Evolutionary conservation across 768 basidiomycete genomes (phyloP), one percentile per base, ranked within the genome.

Genomic region (Baorangia bicolor): DNA sequence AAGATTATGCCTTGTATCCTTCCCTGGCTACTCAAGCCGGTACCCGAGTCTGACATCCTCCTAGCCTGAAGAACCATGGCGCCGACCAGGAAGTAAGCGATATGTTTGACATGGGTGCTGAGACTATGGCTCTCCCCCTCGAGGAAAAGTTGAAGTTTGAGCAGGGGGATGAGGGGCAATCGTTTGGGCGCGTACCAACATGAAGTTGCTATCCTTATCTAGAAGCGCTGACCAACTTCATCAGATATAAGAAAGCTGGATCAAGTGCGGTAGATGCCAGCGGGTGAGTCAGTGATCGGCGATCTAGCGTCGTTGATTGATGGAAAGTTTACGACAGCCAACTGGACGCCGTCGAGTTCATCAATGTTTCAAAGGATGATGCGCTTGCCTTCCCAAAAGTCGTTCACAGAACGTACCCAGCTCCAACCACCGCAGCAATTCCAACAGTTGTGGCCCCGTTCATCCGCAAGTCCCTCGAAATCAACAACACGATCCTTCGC

Each of bases 281-380:
- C 12, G 87, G 87, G 38, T 76, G 37, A 63, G 60, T 55, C 27
- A 3, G 18, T 37, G 8, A 10, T 41, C 14, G 28, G 21, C 5
- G 20, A 38, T 47, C 31, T 23, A 10, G 21, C 30, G n/a, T 11
- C 13, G 7, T 44, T 20, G n/a, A 12, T 40, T 38, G 25, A 57
- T 11, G 9, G 23, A 51, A 7, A 2, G 14, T 30, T 20, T 9
- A 16, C 18, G 13, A 42, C 14, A 66, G 62, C 2, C 45, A 28
- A 6, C 54, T 77, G 44, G 87, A 88, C 63, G 77, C 76, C 0
- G 75, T 78, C 4, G 85, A 88, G 63, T 87, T 86, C 67, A 74
- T 88, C 55, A 87, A 87, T 61, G 68, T 88, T 31, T 74, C 86
- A 0, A 86, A 87, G 64, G 87, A 90, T 63, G 88, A 90, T 59